These are phyloP conservation scores for Fusarium chuoi DNA, from an alignment of 2,329 filamentous ascomycete genomes.

Conservation along the genomic window DNA sequence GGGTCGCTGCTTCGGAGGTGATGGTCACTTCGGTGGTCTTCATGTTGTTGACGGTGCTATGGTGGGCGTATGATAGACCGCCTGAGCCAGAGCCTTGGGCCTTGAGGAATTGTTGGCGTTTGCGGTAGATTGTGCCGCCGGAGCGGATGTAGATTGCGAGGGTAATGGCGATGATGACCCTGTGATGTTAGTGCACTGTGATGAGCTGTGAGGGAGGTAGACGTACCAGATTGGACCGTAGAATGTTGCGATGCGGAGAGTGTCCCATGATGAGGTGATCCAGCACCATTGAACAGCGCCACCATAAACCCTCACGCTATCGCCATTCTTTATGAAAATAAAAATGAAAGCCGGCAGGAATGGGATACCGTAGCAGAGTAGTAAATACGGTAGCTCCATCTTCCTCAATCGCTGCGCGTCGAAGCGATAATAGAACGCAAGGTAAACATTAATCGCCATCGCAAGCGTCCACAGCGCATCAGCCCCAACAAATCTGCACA, in stretches of 20 bases:
- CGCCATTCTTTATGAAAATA: not conserved
- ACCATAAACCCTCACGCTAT: not conserved
- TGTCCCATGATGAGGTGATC: not conserved
- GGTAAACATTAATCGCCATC: constrained; percentile 15
- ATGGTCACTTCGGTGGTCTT: constrained; percentile 7
- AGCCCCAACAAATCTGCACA: not conserved
- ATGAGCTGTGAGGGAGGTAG: fast-evolving
- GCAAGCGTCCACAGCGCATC: constrained; percentile 8
- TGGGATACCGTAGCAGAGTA: not conserved
- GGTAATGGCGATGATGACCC: not conserved
- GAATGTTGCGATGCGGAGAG: not conserved
- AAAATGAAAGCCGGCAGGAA: not conserved
- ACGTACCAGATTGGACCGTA: constrained; percentile 3
- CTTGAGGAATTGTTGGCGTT: not conserved
- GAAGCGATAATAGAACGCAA: constrained; percentile 3
- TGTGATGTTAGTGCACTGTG: not conserved
- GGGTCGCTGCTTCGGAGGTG: not conserved
- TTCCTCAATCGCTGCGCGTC: not conserved
- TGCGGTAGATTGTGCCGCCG: constrained; percentile 1
- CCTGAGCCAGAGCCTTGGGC: not conserved
- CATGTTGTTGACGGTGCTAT: not conserved
- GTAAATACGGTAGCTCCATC: not conserved
- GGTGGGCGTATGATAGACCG: not conserved
- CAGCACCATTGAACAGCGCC: constrained; percentile 13
- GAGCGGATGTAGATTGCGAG: constrained; percentile 1